These are phyloP conservation scores for Sisymbrium altissimum DNA, from an alignment of 345 rosid species.

Conservation along the genomic window DNA sequence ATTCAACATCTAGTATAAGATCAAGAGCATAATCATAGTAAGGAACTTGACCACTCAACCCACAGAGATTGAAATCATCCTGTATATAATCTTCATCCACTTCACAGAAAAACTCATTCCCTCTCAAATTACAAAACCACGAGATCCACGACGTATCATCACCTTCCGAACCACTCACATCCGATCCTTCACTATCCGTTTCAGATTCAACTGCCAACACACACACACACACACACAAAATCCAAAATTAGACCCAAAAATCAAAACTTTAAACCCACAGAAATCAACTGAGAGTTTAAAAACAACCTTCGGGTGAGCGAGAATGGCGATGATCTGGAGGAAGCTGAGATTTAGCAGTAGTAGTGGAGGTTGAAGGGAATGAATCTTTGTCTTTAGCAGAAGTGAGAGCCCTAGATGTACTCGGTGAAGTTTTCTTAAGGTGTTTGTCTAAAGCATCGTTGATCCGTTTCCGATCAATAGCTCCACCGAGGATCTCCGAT, in stretches of 20 bases:
- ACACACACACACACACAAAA: neutral
- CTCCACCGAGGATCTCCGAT: conserved; percentile 71
- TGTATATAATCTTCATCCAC: conserved; percentile 96
- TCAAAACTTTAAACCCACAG: neutral
- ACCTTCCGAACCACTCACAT: conserved; percentile 91
- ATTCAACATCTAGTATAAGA: conserved; percentile 83
- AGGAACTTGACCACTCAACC: conserved; percentile 95
- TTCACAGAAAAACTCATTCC: conserved; percentile 96
- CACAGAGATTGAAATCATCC: conserved; percentile 96
- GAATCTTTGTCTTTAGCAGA: conserved; percentile 60
- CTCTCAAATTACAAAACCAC: conserved; percentile 95
- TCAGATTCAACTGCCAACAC: conserved; percentile 74
- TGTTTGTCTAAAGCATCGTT: conserved; percentile 90
- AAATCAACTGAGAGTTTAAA: neutral
- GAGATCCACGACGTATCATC: conserved; percentile 97
- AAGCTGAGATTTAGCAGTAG: conserved; percentile 58
- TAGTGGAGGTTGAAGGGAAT: conserved; percentile 74
- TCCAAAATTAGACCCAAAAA: neutral
- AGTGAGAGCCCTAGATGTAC: conserved; percentile 71
- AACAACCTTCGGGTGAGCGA: conserved; percentile 65
- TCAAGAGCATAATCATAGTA: conserved; percentile 85
- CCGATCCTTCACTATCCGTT: conserved; percentile 80
- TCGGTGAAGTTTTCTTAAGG: conserved; percentile 83
- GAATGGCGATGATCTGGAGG: no score
- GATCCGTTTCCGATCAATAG: conserved; percentile 79